phyloP scores from a whole-genome alignment of 2,329 filamentous ascomycete species.

The Trichoderma breve region DNA sequence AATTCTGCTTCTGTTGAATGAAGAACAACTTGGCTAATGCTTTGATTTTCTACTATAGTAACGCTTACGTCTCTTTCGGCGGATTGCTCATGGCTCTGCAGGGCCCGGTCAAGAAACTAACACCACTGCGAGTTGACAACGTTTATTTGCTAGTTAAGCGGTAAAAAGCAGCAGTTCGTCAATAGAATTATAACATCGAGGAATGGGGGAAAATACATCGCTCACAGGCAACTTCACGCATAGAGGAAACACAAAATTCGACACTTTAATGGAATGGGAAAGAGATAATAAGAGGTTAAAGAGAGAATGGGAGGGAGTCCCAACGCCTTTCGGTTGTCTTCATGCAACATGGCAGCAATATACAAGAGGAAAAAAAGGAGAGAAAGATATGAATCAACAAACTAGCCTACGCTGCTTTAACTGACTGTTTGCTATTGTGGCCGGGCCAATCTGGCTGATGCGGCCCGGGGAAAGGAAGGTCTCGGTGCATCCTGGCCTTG shows the following conservation, averaged over 20 bases:
- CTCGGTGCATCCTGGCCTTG: conserved; percentile 69
- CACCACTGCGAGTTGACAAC: conserved; percentile 85
- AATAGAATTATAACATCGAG: background rate
- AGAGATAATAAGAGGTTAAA: background rate
- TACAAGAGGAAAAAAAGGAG: background rate
- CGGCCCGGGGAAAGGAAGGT: conserved; percentile 75
- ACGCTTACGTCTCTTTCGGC: conserved; percentile 91
- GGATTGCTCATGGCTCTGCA: conserved; percentile 87
- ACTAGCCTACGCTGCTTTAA: background rate
- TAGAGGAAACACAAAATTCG: background rate
- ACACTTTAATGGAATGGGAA: background rate
- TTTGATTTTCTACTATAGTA: conserved; percentile 51
- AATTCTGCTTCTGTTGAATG: too few species aligned
- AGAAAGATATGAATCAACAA: background rate
- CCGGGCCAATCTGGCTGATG: conserved; percentile 45
- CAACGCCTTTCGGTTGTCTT: background rate
- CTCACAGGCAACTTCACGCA: background rate
- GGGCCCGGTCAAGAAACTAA: conserved; percentile 94
- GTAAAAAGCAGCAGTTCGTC: conserved; percentile 1
- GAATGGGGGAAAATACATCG: background rate
- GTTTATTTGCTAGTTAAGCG: conserved; percentile 91
- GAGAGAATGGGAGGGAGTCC: background rate
- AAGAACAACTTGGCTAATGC: background rate
- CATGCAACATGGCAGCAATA: background rate
- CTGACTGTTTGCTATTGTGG: background rate